Evolutionary conservation across 1,284 basidiomycete genomes (phyloP), one percentile per base, ranked within the genome.

Genomic region (Tylopilus sp.): DNA sequence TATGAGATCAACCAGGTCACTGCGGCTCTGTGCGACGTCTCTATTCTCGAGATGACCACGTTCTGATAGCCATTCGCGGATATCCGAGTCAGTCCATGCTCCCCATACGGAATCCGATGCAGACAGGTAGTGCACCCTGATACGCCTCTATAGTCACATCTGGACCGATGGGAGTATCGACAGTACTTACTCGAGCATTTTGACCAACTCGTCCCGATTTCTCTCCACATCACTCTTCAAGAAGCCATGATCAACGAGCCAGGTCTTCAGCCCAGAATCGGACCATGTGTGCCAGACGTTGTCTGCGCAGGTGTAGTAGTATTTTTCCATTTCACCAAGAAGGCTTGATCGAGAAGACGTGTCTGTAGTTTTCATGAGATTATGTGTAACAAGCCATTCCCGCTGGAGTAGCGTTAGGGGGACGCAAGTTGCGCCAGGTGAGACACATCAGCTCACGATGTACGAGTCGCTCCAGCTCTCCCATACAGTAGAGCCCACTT

Each of bases 401-500:
- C 81, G 79, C 85, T 89, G 53, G 3, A 49, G 35, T 38, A 23
- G 13, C 11, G 10, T 54, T n/a, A 50, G 36, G 6, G 15, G 6
- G 2, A 15, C n/a, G 4, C 11, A 31, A 13, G n/a, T 23, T 23
- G 6, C 21, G 3, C 38, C 10, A 4, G 7, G 26, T 9, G 13
- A 38, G n/a, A 13, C 6, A 9, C 23, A 16, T 11, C 9, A 3
- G 55, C 82, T 59, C 60, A 92, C 90, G 44, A 94, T 79, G 64
- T 90, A 89, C 3, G 82, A 86, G 62, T 89, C 86, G 39, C 84
- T 86, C 93, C 93, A 97, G 5, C 84, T 80, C 30, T 89, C 74
- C 79, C 89, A 97, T 40, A 86, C 68, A 1, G 88, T 85, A 51
- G 77, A 71, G 8, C 80, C 63, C 15, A 78, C 72, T 40, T 75